Conservation (phyloP, 208 protist genomes). For the Acanthamoeba polyphaga region DNA sequence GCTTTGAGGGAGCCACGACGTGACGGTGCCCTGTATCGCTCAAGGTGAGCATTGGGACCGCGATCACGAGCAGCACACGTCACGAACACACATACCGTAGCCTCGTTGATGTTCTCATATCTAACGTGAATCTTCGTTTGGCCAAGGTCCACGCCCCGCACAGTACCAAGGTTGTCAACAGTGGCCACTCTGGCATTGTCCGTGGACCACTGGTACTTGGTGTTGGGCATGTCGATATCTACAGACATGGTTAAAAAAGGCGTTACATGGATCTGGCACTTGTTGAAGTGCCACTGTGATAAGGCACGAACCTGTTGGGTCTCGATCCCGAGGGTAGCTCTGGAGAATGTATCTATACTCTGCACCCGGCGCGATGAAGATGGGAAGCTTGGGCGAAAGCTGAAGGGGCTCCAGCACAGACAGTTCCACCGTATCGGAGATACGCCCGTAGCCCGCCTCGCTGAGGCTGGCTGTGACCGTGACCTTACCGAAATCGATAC, state of each 20-base stretch:
- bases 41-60: not conserved
- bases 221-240: constrained; percentile 69
- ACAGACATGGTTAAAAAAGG: not conserved
- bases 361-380: constrained; percentile 59
- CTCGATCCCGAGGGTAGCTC: constrained; percentile 50
- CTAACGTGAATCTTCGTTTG: constrained; percentile 25
- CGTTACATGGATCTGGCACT: not conserved
- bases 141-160: constrained; percentile 46
- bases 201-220: constrained; percentile 67
- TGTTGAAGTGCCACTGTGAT: not conserved
- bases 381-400: constrained; percentile 43
- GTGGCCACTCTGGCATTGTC: constrained; percentile 39
- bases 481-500: constrained; percentile 72
- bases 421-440: constrained; percentile 48
- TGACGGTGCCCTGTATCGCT: not conserved
- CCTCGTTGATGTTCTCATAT: constrained; percentile 74
- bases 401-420: constrained; percentile 71
- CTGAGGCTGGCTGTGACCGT: constrained; percentile 62
- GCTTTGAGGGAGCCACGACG: constrained; percentile 53
- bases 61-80: not conserved
- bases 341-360: constrained; percentile 44
- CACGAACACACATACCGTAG: constrained; percentile 21
- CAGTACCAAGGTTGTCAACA: constrained; percentile 34
- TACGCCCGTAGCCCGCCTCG: constrained; percentile 33
- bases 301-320: constrained; percentile 25